Evolutionary conservation across 208 protist species (phyloP).

Genomic region (Wallacemonas rigidus): DNA sequence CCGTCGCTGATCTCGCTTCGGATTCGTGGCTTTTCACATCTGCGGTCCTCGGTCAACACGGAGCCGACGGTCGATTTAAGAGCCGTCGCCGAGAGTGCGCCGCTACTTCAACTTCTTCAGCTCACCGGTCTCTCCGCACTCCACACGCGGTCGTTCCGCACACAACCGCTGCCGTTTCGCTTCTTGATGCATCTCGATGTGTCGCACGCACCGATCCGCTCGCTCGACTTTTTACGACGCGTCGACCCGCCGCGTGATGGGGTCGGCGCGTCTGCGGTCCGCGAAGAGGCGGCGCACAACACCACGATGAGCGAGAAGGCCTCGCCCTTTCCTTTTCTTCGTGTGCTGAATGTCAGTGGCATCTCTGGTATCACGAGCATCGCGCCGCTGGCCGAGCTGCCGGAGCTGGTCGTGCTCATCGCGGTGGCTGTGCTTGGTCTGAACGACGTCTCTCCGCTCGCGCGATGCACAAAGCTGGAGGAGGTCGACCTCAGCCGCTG

Average conservation of each 20-base stretch:
- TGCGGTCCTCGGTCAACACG: background rate
- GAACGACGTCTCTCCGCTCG: background rate
- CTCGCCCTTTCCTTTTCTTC: conserved; percentile 12
- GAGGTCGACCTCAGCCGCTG: conserved; percentile 12
- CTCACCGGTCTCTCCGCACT: conserved; percentile 2
- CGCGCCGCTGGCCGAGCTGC: conserved; percentile 1
- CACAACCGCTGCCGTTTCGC: background rate
- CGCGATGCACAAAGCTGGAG: background rate
- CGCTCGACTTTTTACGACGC: conserved; percentile 4
- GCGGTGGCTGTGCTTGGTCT: background rate
- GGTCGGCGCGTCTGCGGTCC: background rate
- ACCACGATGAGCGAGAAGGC: background rate
- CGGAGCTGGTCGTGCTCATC: conserved; percentile 8
- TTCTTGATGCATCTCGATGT: conserved; percentile 13
- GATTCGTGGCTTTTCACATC: conserved; percentile 8
- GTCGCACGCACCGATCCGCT: background rate
- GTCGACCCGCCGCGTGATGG: background rate
- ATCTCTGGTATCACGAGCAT: background rate
- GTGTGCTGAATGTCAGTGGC: conserved; percentile 16
- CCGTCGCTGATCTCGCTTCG: conserved; percentile 8
- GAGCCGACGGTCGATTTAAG: background rate
- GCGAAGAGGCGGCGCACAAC: too few species aligned
- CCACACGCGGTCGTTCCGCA: background rate
- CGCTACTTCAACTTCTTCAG: conserved; percentile 9
- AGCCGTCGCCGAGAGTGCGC: background rate